Evolutionary conservation across 2,329 filamentous ascomycete species (phyloP).

Genomic region (Akanthomyces lecanii): DNA sequence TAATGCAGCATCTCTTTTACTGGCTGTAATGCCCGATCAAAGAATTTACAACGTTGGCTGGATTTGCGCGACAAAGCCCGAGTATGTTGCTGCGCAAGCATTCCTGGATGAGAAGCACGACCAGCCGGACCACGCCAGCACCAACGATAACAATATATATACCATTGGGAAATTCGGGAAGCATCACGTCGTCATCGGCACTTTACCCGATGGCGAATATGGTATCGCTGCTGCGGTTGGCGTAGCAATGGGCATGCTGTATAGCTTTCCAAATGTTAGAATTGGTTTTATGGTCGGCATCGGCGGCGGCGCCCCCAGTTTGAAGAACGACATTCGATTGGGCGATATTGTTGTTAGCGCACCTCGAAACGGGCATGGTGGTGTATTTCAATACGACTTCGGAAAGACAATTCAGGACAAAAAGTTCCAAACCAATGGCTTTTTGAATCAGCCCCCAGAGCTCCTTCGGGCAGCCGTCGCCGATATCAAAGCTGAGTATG

Average conservation of each 20-base stretch:
- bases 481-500: neutral
- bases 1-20: too few relatives aligned
- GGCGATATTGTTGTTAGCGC: conserved; percentile 23
- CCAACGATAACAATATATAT: conserved; percentile 24
- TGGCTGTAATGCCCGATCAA: neutral
- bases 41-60: conserved; percentile 38
- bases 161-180: conserved; percentile 27
- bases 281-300: conserved; percentile 33
- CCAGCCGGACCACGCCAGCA: too few relatives aligned
- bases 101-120: conserved; percentile 21
- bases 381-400: neutral
- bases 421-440: neutral
- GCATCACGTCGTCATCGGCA: conserved; percentile 34
- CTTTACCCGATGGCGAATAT: conserved; percentile 26
- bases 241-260: conserved; percentile 27
- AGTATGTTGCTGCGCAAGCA: conserved; percentile 34
- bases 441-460: neutral
- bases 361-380: neutral
- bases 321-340: neutral
- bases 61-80: conserved; percentile 38
- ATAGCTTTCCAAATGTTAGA: conserved; percentile 28
- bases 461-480: neutral
- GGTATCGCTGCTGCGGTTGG: conserved; percentile 26
- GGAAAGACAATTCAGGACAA: neutral
- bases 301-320: conserved; percentile 31